Base-by-base conservation (phyloP, 768 basidiomycete species). In the Pulveroboletus ravenelii region DNA sequence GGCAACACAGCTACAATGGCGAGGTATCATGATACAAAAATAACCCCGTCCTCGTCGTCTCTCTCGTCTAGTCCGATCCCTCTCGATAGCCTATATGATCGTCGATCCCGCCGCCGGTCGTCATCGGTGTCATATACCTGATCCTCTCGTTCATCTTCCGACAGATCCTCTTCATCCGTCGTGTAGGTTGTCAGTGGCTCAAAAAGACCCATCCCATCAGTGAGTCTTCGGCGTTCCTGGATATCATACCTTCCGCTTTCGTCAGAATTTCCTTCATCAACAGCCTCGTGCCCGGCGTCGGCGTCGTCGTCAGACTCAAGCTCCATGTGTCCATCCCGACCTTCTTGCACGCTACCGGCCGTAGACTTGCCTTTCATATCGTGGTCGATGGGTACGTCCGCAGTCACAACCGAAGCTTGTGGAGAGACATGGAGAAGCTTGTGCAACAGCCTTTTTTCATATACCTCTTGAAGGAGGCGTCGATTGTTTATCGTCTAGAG, bases 401-500 rank as follows among this genome's bases (percentile, higher is more conserved):
- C 55, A 38, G 40, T 45, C 23, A 60, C 49, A 1, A 64, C 53
- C 20, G 50, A 48, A 41, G 60, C 45, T 13, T 50, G 55, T 31
- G 55, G 57, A 14, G 50, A 10, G 5, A 83, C 67, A 5, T 78
- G 80, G 12, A 88, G 68, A 45, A 83, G 69, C 20, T 74, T 69
- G 53, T 92, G 89, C 46, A 92, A 63, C 1, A 70, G 64, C 47
- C 76, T 66, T 47, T 74, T 73, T 55, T 85, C 70, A 61, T 87
- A 86, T 13, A 91, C 71, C 52, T 89, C 85, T 60, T 80, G 75
- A 3, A 89, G 78, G 3, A 87, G 71, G 42, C 72, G 73, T 27
- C 90, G 80, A 57, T 88, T 86, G 50, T 85, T 86, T 46, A 89
- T 78, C 1, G 84, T 88, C 87, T 91, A 4, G 40, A 13, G 27